Evolutionary conservation across 1,139 yeast species (phyloP), one percentile per base, ranked within the genome.

Genomic region (Pneumocystis murina): DNA sequence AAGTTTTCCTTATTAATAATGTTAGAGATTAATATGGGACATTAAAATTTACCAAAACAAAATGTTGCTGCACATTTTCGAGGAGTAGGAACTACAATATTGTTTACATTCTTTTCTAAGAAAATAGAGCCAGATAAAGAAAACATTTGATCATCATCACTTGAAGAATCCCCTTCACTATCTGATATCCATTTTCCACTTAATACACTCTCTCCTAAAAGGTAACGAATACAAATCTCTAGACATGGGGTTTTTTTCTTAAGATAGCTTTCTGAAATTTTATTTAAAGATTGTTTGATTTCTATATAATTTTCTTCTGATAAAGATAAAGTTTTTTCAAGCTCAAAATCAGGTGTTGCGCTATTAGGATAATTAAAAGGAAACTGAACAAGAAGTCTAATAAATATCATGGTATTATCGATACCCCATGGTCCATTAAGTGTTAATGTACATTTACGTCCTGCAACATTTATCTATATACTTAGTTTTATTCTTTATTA

Each of bases 321-420:
- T 36, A 90, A 72, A 60, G 87, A 91, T 64, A 84, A 84, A 54
- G 87, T 87, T 67, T 87, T 94, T 71, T 90, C 97, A 58, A 92
- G 81, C 24, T 76, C 78, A 68, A 87, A 86, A n/a, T 73, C 72
- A 1, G 88, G 85, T 0, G 79, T 71, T 4, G 78, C 76, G 14
- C 80, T 74, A 14, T 75, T 75, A 0, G 98, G 97, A 70, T 92
- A 92, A 3, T 77, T 75, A 36, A 77, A 72, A 0, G 97, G 96
- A 68, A 90, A 85, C 41, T 77, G 77, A 35, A 88, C 79, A 61
- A 81, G 82, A 12, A 89, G 77, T 66, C 97, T 76, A 59, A 92
- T 76, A 70, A 88, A 89, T 0, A 88, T 79, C 62, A 87, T 76
- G 62, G 81, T 86, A 39, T 80, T 82, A 36, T 69, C 68, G 8